These are phyloP conservation scores for Penicillium sp. DNA, from an alignment of 2,329 filamentous ascomycete species.

Conservation along the genomic window DNA sequence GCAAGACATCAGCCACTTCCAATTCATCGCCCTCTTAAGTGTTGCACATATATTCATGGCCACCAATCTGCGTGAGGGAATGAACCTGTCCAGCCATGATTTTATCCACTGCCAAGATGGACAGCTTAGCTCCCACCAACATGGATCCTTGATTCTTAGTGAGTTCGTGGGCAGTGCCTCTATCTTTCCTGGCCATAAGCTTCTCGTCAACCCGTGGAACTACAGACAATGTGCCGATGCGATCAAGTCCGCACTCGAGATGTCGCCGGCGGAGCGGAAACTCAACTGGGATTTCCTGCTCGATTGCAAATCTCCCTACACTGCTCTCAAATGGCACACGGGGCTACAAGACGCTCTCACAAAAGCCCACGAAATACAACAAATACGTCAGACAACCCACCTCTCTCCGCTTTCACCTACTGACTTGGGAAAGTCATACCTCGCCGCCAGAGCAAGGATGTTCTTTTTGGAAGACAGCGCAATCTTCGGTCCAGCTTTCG, in stretches of 20 bases:
- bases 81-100: constrained; percentile 93
- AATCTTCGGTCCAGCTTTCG: constrained; percentile 65
- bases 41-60: constrained; percentile 90
- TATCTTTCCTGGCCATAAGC: constrained; percentile 72
- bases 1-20: constrained; percentile 87
- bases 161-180: constrained; percentile 92
- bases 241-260: constrained; percentile 77
- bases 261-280: constrained; percentile 70
- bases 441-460: constrained; percentile 61
- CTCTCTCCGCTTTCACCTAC: constrained; percentile 74
- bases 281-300: constrained; percentile 71
- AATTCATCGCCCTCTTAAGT: constrained; percentile 85
- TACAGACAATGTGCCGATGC: constrained; percentile 81
- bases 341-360: constrained; percentile 67
- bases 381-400: constrained; percentile 72
- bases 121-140: constrained; percentile 65
- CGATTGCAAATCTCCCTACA: constrained; percentile 70
- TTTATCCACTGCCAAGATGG: constrained; percentile 91
- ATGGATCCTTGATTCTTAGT: constrained; percentile 83
- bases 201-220: constrained; percentile 92
- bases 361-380: constrained; percentile 73
- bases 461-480: constrained; percentile 92
- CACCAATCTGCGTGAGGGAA: constrained; percentile 88
- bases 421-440: constrained; percentile 63
- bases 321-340: constrained; percentile 76